A percentile compares a stretch with the other conserved stretches of the same genome.
These are phyloP conservation scores for Saccharomyces eubayanus DNA, from an alignment of 805 yeast genomes.

Conservation along the genomic window DNA sequence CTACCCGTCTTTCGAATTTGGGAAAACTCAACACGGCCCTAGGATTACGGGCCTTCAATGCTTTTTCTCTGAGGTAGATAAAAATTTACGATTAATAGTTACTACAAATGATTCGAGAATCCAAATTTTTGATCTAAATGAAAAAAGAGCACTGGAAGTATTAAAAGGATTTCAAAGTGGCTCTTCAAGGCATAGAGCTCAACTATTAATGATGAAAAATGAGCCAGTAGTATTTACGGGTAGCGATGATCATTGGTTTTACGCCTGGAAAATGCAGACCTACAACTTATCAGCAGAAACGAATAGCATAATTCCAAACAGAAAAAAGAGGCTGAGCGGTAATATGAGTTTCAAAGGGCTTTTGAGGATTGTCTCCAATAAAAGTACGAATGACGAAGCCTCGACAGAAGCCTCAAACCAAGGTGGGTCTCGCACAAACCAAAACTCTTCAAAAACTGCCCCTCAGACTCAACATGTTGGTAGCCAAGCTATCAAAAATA, in stretches of 20 bases:
- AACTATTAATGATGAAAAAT: constrained; percentile 7
- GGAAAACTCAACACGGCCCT: constrained; percentile 33
- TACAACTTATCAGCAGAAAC: constrained; percentile 7
- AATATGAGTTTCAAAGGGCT: background rate
- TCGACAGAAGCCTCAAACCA: background rate
- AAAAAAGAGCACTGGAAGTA: constrained; percentile 49
- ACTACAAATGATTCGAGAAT: constrained; percentile 78
- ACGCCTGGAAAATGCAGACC: constrained; percentile 57
- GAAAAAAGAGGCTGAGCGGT: background rate
- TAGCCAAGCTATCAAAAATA: background rate
- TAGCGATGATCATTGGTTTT: constrained; percentile 82
- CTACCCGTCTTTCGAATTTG: background rate
- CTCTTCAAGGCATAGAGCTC: constrained; percentile 64
- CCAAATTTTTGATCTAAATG: constrained; percentile 50
- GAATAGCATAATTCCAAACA: constrained; percentile 8
- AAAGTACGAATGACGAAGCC: constrained; percentile 4
- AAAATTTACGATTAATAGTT: constrained; percentile 42
- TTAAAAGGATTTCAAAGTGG: constrained; percentile 69
- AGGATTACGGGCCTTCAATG: constrained; percentile 74
- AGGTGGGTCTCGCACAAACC: background rate
- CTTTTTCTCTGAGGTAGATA: constrained; percentile 25
- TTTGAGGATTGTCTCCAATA: constrained; percentile 17
- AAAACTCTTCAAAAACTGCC: background rate
- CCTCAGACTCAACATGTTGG: background rate
- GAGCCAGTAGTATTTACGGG: constrained; percentile 55